These are phyloP conservation scores for Suaeda aralocaspica DNA, from an alignment of 148 eudicot species.

Conservation along the genomic window DNA sequence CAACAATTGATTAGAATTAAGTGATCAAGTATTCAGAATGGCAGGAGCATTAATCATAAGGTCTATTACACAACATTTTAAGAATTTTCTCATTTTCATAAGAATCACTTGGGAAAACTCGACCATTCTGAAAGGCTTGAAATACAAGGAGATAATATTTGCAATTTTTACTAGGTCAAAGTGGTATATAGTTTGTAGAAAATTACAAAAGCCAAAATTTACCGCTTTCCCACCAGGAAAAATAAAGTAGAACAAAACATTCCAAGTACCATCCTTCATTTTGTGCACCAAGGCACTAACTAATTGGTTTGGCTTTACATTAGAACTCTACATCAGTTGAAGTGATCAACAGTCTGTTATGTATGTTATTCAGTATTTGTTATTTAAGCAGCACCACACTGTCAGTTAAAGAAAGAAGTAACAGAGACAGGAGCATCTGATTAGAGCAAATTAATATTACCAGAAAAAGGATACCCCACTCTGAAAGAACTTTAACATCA, in stretches of 20 bases:
- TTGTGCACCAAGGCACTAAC: not conserved
- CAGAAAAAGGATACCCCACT: conserved; percentile 98
- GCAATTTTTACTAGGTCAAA: too few relatives aligned
- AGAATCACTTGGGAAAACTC: too few relatives aligned
- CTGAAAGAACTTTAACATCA: conserved; percentile 90
- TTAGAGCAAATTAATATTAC: conserved; percentile 34
- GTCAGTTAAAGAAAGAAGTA: not conserved
- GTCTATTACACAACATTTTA: too few relatives aligned
- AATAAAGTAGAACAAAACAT: not conserved
- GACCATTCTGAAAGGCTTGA: too few relatives aligned
- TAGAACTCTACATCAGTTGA: not conserved
- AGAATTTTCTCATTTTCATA: too few relatives aligned
- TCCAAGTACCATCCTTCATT: not conserved
- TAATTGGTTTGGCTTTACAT: not conserved
- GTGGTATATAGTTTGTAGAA: not conserved
- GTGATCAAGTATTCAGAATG: too few relatives aligned
- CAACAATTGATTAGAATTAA: too few relatives aligned
- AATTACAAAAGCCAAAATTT: not conserved
- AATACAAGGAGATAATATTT: too few relatives aligned
- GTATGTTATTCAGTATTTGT: not conserved
- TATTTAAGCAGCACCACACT: not conserved
- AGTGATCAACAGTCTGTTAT: not conserved
- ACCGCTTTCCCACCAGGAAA: not conserved
- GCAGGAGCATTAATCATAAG: too few relatives aligned
- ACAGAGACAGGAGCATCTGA: conserved; percentile 5